phyloP scores from a whole-genome alignment of 345 rosid species.

The Brassica incana region DNA sequence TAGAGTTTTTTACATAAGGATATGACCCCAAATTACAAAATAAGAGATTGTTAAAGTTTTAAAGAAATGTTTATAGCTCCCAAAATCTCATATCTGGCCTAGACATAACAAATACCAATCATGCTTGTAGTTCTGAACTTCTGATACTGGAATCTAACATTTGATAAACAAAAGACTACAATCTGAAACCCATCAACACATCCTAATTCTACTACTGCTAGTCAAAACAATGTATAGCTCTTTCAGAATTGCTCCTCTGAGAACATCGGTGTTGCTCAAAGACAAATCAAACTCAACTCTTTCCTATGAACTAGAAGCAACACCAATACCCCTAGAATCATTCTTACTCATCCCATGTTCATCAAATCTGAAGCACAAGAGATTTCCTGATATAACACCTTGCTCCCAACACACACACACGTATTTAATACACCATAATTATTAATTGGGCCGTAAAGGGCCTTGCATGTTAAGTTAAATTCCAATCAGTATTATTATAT shows the following conservation, averaged over 20 bases:
- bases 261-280: conserved; percentile 28
- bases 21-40: too few species aligned
- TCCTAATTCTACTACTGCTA: background rate
- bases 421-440: conserved; percentile 34
- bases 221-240: background rate
- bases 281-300: conserved; percentile 32
- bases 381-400: background rate
- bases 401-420: conserved; percentile 15
- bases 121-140: background rate
- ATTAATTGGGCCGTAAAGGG: conserved; percentile 13
- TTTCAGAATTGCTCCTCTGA: conserved; percentile 20
- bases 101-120: too few species aligned
- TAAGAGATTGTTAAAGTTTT: too few species aligned
- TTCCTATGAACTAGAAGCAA: conserved; percentile 2
- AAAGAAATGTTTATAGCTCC: too few species aligned
- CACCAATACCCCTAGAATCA: background rate
- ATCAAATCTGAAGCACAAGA: conserved; percentile 29
- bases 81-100: too few species aligned
- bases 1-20: too few species aligned
- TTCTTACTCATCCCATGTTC: conserved; percentile 21
- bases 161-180: background rate
- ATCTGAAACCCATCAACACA: background rate
- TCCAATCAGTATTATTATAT: background rate
- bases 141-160: conserved; percentile 34
- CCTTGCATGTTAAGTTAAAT: background rate